A percentile compares a stretch with the other conserved stretches of the same genome.
Conservation (phyloP, 2,329 filamentous ascomycete genomes). For the Apiospora rasikravindrae region DNA sequence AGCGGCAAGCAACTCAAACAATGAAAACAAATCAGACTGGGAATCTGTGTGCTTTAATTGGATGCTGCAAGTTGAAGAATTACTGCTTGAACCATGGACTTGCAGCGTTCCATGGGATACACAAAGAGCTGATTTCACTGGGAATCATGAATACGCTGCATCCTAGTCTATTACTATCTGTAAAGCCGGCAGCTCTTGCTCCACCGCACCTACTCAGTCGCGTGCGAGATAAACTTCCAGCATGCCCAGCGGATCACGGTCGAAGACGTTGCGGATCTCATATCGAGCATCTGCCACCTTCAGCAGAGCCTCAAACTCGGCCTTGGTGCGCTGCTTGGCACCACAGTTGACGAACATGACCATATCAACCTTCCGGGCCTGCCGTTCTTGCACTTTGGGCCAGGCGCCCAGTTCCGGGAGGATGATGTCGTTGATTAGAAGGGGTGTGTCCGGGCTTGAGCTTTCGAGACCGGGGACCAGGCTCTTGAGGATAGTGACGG, state of each 20-base stretch:
- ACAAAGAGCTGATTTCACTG: too few species aligned
- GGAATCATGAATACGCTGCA: too few species aligned
- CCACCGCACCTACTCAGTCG: too few species aligned
- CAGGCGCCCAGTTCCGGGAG: constrained; percentile 33
- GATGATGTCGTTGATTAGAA: constrained; percentile 42
- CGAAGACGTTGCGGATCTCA: neutral
- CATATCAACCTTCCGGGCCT: neutral
- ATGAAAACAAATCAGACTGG: too few species aligned
- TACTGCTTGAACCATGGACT: too few species aligned
- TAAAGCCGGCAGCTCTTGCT: too few species aligned
- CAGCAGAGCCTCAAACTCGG: neutral
- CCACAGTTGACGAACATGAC: neutral
- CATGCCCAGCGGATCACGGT: neutral
- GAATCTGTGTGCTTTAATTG: too few species aligned
- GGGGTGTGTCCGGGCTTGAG: constrained; percentile 31
- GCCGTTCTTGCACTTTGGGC: neutral
- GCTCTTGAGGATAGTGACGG: constrained; percentile 24
- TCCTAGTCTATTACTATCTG: too few species aligned
- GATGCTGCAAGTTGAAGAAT: too few species aligned
- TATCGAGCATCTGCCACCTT: neutral
- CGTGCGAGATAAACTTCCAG: constrained; percentile 20
- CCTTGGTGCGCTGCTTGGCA: neutral
- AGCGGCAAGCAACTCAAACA: too few species aligned
- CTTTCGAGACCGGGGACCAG: constrained; percentile 28
- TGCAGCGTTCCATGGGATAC: too few species aligned